These are phyloP conservation scores for Musa balbisiana DNA, from an alignment of 202 grass and related monocot species.

Conservation along the genomic window DNA sequence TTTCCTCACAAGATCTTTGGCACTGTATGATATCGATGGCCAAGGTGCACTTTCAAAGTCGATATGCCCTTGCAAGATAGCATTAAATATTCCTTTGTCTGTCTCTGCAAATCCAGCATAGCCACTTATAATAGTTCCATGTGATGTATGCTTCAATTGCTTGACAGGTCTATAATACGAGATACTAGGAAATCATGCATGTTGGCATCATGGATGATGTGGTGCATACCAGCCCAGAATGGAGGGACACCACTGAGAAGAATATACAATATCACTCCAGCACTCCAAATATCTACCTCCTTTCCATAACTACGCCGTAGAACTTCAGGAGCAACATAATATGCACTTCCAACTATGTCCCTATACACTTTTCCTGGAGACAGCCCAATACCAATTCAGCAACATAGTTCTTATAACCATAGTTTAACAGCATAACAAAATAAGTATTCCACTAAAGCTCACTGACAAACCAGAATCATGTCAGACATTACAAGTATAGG, in stretches of 20 bases:
- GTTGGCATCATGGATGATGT: background rate
- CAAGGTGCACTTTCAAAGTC: constrained; percentile 14
- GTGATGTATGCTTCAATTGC: background rate
- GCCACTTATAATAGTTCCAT: background rate
- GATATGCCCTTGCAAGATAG: background rate
- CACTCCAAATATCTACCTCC: constrained; percentile 10
- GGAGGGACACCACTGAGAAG: constrained; percentile 16
- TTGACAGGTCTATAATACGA: background rate
- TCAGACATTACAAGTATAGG: no score
- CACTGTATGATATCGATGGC: constrained; percentile 4
- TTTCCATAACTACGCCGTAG: constrained; percentile 6
- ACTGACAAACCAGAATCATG: no score
- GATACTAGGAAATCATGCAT: background rate
- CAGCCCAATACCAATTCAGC: background rate
- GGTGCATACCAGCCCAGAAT: constrained; percentile 11
- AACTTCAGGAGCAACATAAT: constrained; percentile 22
- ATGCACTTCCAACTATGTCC: constrained; percentile 14
- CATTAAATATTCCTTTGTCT: constrained; percentile 11
- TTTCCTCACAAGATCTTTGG: constrained; percentile 10
- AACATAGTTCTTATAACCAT: background rate
- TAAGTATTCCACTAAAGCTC: background rate
- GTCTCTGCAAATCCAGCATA: background rate
- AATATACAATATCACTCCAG: constrained; percentile 13
- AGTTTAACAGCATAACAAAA: background rate
- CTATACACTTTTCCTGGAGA: background rate